phyloP scores from a whole-genome alignment of 2,329 filamentous ascomycete species.

The Penicillium sp. region DNA sequence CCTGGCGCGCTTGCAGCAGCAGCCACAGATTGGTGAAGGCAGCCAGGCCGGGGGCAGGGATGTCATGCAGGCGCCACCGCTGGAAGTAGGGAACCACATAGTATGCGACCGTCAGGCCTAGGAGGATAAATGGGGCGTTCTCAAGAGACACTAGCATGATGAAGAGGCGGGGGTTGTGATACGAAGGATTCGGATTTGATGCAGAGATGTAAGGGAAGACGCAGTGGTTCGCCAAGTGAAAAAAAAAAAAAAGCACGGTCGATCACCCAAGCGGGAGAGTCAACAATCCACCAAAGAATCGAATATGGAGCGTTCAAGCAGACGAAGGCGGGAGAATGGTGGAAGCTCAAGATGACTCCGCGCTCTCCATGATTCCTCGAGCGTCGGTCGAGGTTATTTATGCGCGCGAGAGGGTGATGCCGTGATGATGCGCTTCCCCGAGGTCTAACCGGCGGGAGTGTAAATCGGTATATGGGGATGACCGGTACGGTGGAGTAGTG shows the following conservation, averaged over 20 bases:
- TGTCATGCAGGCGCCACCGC: conserved; percentile 51
- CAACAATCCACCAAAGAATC: not conserved
- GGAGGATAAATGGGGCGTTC: conserved; percentile 40
- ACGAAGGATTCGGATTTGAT: no score
- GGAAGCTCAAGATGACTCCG: no score
- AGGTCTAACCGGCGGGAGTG: conserved; percentile 20
- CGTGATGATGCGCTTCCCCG: conserved; percentile 23
- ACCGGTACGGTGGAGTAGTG: conserved; percentile 6
- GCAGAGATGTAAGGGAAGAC: no score
- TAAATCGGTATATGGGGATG: conserved; percentile 24
- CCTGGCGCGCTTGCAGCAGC: conserved; percentile 62
- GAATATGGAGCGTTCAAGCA: no score
- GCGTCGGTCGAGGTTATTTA: conserved; percentile 23
- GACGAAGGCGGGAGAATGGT: no score
- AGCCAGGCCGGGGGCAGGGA: conserved; percentile 55
- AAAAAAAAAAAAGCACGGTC: not conserved
- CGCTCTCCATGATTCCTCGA: no score
- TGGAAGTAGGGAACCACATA: conserved; percentile 59
- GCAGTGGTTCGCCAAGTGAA: no score
- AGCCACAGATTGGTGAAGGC: conserved; percentile 80
- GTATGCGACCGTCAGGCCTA: conserved; percentile 53
- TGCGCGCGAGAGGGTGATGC: conserved; percentile 3
- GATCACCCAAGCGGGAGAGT: conserved; percentile 4
- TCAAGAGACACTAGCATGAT: conserved; percentile 34
- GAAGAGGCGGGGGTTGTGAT: no score